These are phyloP conservation scores for Setomelanomma holmii DNA, from an alignment of 2,329 filamentous ascomycete species.

Conservation along the genomic window DNA sequence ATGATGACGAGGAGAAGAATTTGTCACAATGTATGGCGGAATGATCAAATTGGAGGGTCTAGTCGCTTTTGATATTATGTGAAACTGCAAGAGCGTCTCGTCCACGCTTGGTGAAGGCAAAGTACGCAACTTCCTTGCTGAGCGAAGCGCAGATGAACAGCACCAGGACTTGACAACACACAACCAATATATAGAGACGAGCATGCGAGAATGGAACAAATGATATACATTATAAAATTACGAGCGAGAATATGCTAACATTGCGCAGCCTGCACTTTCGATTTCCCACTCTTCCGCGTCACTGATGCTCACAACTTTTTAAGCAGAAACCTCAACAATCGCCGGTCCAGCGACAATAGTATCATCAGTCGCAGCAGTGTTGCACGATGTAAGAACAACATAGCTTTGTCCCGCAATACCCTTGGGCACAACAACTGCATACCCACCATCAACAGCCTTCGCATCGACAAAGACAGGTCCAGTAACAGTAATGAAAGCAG, in stretches of 20 bases:
- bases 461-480: conserved; percentile 28
- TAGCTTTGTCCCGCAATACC: conserved; percentile 35
- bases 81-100: no score
- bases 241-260: background rate
- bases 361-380: conserved; percentile 32
- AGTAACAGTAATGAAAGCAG: conserved; percentile 32
- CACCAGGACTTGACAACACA: no score
- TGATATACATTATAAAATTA: background rate
- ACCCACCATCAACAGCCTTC: conserved; percentile 21
- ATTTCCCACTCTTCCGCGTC: background rate
- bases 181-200: no score
- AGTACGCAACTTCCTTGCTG: no score
- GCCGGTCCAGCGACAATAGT: conserved; percentile 33
- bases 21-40: no score
- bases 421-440: conserved; percentile 26
- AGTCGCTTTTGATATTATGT: no score
- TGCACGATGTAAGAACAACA: conserved; percentile 32
- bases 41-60: no score
- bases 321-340: conserved; percentile 27
- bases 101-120: no score
- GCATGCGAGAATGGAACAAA: no score
- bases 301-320: background rate
- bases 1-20: no score
- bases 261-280: background rate
- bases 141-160: no score